Base-by-base conservation (phyloP, 2,329 filamentous ascomycete species). In the Scleromitrula shiraiana region DNA sequence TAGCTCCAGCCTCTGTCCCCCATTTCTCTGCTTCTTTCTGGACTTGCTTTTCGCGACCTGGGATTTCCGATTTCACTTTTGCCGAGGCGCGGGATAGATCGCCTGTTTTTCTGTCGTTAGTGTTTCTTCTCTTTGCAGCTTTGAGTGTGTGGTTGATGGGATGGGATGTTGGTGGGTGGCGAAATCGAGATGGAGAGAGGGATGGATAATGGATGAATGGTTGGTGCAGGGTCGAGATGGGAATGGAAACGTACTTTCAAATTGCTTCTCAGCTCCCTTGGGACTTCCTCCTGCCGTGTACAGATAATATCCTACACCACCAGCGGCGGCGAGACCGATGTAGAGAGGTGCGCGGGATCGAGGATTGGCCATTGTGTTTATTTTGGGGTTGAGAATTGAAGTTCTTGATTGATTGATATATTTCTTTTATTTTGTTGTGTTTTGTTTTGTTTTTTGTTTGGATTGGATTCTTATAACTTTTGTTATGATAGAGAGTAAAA, bases 241-340 rank as follows among this genome's bases (percentile, higher is more conserved):
- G 29, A 37, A 24, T n/a, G 24, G 35, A 39, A 20, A 71, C 81
- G 38, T 71, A 95, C 91, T 78, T 73, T 95, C 86, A 58, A 86
- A 77, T 67, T 93, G 75, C 74, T 91, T 86, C 76, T 89, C 80
- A n/a, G 90, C 91, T 41, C 77, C 80, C 68, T 85, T 87, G 43
- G 88, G 76, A 66, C 81, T 78, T 50, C 91, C 90, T 53, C 91
- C 91, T 14, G 90, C 85, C 43, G 70, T 75, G 75, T 95, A 98
- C 54, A 97, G 77, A 73, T 97, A 97, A 76, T 95, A 97, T 36
- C 85, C 88, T 50, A 82, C 71, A 55, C 81, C 84, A 59, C 78
- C 79, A 26, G 76, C 83, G 56, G 78, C 80, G 51, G 74, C 77
- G 57, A 80, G 68, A 59, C 82, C 84, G 59, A 83, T 63, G 59